Evolutionary conservation across 2,329 filamentous ascomycete species (phyloP), one percentile per base, ranked within the genome.

Genomic region (Byssoonygena ceratinophila): DNA sequence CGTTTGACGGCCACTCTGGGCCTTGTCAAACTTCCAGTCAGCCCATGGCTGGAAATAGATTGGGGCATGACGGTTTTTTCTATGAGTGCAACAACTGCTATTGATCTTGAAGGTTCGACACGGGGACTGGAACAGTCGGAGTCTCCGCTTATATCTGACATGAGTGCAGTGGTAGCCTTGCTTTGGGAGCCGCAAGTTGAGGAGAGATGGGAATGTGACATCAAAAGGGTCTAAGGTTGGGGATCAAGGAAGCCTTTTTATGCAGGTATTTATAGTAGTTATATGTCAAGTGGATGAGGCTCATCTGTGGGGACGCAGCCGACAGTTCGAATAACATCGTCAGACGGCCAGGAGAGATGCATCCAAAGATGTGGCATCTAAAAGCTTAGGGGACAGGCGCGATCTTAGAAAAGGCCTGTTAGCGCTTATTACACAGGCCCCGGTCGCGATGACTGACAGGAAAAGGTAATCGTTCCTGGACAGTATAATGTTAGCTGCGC

Each of bases 1-100:
- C 69, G 64, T 63, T 67, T 69, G 49, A 71, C 64, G 29, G 70
- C 71, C 48, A 71, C 59, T 58, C 66, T 68, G 50, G 67, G 68
- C 54, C 68, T 66, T 25, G 34, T 45, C 18, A 44, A 27, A 12
- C 39, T 45, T 20, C 39, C 39, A 2, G 27, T 51, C 8, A 44
- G n/a, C 9, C 32, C 31, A 14, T 32, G 40, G 7, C 11, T 14
- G 34, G 50, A 40, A 18, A 31, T 9, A 2, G 41, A 18, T 14
- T 27, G 49, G 11, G 50, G 16, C 50, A 52, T 46, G 4, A 40
- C 41, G 20, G 50, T 40, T 32, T 39, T 12, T 29, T 52, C 32
- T 14, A 46, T 29, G 14, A 46, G 32, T 6, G 50, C 20, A n/a
- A 51, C 46, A 31, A 49, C 46, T 34, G 46, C 8, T 12, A 45